Conservation (phyloP, 2,329 filamentous ascomycete species). For the Aspergillus fischeri region DNA sequence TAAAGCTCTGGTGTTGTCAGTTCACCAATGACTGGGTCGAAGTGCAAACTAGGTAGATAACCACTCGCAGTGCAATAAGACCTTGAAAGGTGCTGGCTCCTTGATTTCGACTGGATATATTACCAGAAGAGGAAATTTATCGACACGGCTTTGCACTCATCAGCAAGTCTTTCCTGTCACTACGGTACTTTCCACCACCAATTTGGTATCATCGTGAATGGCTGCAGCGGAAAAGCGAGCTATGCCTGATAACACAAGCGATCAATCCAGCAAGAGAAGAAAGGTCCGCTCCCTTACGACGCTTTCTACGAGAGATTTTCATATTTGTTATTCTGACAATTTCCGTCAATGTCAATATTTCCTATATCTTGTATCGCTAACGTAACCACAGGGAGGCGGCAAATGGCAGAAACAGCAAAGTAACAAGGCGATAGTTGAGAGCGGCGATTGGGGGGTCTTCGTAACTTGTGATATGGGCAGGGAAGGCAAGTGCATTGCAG, state of each 20-base stretch:
- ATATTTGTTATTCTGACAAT: background rate
- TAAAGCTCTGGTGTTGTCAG: background rate
- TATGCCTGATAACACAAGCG: slow-evolving; percentile 23
- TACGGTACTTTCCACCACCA: background rate
- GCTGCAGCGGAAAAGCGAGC: slow-evolving; percentile 27
- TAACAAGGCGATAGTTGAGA: slow-evolving; percentile 29
- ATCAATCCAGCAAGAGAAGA: slow-evolving; percentile 28
- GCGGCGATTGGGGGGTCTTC: slow-evolving; percentile 59
- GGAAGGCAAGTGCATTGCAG: slow-evolving; percentile 56
- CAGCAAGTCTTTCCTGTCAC: background rate
- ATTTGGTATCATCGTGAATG: slow-evolving; percentile 13
- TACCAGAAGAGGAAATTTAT: background rate
- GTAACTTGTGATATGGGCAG: slow-evolving; percentile 59
- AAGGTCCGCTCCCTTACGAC: slow-evolving; percentile 23
- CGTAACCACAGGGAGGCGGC: slow-evolving; percentile 20
- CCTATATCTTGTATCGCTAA: slow-evolving; percentile 1
- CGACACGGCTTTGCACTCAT: background rate
- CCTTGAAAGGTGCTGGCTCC: background rate
- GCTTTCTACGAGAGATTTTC: background rate
- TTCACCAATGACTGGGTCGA: background rate
- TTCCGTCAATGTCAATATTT: background rate
- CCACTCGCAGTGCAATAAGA: background rate
- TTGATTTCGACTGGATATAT: background rate
- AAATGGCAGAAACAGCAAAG: slow-evolving; percentile 28
- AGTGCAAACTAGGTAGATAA: slow-evolving; percentile 3